Base-by-base conservation (phyloP, 176 grass and related monocot genomes). In the Lolium rigidum region DNA sequence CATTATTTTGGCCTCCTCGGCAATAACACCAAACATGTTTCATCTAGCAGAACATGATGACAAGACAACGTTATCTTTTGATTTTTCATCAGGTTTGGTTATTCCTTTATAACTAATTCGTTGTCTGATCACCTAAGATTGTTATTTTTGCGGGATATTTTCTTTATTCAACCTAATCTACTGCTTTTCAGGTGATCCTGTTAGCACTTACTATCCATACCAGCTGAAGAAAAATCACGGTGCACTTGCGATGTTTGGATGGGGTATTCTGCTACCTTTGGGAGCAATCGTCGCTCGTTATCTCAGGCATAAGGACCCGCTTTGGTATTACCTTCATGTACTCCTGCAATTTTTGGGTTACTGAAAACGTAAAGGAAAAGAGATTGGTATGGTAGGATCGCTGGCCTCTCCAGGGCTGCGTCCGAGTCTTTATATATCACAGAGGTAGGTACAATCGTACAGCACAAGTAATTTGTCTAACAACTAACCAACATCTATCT, bases 281-380 rank as follows among this genome's bases (percentile, higher is more conserved):
- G 92, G 92, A 13, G 65, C 28, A 10, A 86, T 90, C 60, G 76
- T 90, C 10, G 88, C 88, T 20, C 82, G 92, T 76, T 90, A 93
- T 72, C 85, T 84, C 63, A 86, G 88, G n/a, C 85, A 86, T 28
- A 86, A 81, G 64, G 88, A 90, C 10, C 85, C 86, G 21, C 72
- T 93, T 62, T 93, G 92, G 92, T 93, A 68, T 66, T 86, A 90
- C 56, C 74, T 93, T 79, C 92, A 93, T 86, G 44, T 63, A 25
- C 44, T 77, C 24, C 38, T 93, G 26, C 91, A 93, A 11, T 65
- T 93, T 61, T 57, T 67, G 20, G 91, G 88, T 28, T n/a, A n/a
- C n/a, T n/a, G n/a, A n/a, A n/a, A n/a, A n/a, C n/a, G n/a, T n/a
- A n/a, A n/a, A n/a, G n/a, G n/a, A n/a, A n/a, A n/a, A n/a, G n/a